A percentile compares a stretch with the other conserved stretches of the same genome.
These are phyloP conservation scores for Fusarium algeriense DNA, from an alignment of 2,329 filamentous ascomycete species.

Conservation along the genomic window DNA sequence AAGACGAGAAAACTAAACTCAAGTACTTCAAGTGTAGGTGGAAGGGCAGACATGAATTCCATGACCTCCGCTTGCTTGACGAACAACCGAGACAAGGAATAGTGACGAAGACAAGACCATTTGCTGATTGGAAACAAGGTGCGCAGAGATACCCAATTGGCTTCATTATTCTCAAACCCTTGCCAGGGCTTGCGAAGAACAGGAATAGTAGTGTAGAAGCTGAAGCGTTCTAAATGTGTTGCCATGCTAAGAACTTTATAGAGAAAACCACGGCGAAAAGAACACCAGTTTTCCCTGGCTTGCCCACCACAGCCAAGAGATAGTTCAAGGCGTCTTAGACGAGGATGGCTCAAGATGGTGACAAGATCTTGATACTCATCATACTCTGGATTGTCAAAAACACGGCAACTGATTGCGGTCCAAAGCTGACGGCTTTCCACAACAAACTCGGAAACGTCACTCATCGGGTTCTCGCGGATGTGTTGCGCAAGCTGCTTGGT, in stretches of 20 bases:
- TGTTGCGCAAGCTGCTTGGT: slow-evolving; percentile 43
- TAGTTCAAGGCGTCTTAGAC: slow-evolving; percentile 13
- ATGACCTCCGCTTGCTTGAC: slow-evolving; percentile 49
- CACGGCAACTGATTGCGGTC: slow-evolving; percentile 46
- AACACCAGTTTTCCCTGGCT: background rate
- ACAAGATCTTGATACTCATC: slow-evolving; percentile 13
- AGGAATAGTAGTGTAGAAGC: slow-evolving; percentile 20
- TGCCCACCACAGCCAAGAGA: background rate
- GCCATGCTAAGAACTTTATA: slow-evolving; percentile 12
- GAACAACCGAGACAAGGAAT: slow-evolving; percentile 49
- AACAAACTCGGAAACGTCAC: slow-evolving; percentile 50
- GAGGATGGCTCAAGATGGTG: slow-evolving; percentile 1
- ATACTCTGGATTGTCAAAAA: background rate
- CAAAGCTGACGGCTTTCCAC: slow-evolving; percentile 48
- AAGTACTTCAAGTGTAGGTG: slow-evolving; percentile 46
- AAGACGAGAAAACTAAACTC: slow-evolving; percentile 52
- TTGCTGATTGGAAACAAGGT: slow-evolving; percentile 49
- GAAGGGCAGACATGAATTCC: slow-evolving; percentile 45
- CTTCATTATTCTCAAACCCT: fast-evolving
- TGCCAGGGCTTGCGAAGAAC: fast-evolving
- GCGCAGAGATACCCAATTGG: slow-evolving; percentile 37
- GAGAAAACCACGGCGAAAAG: background rate
- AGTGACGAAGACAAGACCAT: slow-evolving; percentile 49
- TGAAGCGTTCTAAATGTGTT: slow-evolving; percentile 41
- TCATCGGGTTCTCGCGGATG: slow-evolving; percentile 1